A percentile compares a stretch with the other conserved stretches of the same genome.
Conservation (phyloP, 371 early-diverging fungal genomes). For the Mucor plumbeus region DNA sequence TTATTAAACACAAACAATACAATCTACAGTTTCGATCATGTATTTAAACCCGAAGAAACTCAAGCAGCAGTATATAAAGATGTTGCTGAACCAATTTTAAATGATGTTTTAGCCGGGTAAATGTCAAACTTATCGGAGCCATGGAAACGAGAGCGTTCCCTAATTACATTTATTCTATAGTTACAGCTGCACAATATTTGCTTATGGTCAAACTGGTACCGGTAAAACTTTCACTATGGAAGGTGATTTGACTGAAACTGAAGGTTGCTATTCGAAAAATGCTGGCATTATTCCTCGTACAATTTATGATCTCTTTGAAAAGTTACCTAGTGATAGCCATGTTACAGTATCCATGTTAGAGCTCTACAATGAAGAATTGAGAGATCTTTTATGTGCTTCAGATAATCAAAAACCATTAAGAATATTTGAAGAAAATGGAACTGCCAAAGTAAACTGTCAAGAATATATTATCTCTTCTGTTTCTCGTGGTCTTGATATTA, state of each 20-base stretch:
- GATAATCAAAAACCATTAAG: conserved; percentile 50
- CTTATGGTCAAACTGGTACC: conserved; percentile 95
- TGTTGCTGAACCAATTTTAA: conserved; percentile 82
- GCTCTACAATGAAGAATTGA: conserved; percentile 98
- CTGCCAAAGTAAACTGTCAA: conserved; percentile 83
- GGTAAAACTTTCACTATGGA: conserved; percentile 94
- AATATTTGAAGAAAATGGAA: conserved; percentile 75
- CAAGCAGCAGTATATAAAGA: conserved; percentile 88
- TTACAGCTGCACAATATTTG: conserved; percentile 96
- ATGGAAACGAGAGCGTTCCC: conserved; percentile 17
- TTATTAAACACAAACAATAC: conserved; percentile 57
- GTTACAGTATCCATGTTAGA: conserved; percentile 92
- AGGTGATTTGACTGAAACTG: conserved; percentile 68
- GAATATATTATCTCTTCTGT: conserved; percentile 76
- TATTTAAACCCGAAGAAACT: conserved; percentile 84
- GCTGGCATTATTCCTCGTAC: conserved; percentile 95
- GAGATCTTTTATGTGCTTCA: conserved; percentile 78
- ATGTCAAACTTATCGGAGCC: conserved; percentile 16
- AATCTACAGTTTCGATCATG: conserved; percentile 88
- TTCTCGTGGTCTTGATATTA: conserved; percentile 72
- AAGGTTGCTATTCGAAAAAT: conserved; percentile 25
- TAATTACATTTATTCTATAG: conserved; percentile 38
- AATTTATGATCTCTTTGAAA: conserved; percentile 82
- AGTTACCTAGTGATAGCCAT: conserved; percentile 59
- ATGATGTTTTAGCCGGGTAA: conserved; percentile 68